These are phyloP conservation scores for Glycine latifolia DNA, from an alignment of 306 rosid genomes.

Conservation along the genomic window DNA sequence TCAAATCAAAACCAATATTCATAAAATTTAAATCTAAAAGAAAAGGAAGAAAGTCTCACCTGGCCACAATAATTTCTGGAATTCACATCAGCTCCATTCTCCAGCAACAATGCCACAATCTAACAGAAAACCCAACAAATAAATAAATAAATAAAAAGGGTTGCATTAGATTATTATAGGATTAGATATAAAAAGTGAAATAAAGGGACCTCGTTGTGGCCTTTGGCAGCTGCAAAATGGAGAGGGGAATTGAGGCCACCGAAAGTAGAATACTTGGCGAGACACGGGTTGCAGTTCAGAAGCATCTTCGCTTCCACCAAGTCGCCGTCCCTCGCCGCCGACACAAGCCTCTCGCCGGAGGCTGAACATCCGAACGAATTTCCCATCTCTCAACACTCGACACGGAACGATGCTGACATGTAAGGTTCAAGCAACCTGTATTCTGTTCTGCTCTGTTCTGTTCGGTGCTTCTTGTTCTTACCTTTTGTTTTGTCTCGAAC, in stretches of 20 bases:
- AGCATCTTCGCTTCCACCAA: conserved; percentile 95
- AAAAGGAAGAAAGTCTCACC: conserved; percentile 57
- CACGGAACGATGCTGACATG: not conserved
- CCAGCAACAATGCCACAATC: conserved; percentile 94
- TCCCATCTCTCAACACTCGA: conserved; percentile 60
- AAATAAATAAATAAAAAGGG: not conserved
- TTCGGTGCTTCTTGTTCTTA: not conserved
- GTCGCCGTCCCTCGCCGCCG: conserved; percentile 99
- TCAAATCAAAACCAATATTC: conserved; percentile 23
- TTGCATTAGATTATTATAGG: not conserved
- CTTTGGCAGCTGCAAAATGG: conserved; percentile 94
- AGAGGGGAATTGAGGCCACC: conserved; percentile 98
- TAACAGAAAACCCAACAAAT: conserved; percentile 41
- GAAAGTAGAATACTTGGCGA: conserved; percentile 90
- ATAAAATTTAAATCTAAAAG: conserved; percentile 3
- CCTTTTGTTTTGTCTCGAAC: not conserved
- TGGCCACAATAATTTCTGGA: conserved; percentile 98
- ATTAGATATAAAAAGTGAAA: not conserved
- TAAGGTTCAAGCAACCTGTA: not conserved
- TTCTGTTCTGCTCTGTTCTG: not conserved
- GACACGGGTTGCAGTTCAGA: conserved; percentile 78
- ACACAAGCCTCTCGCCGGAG: conserved; percentile 97
- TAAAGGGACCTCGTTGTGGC: conserved; percentile 84
- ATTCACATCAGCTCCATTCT: conserved; percentile 96
- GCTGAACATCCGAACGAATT: conserved; percentile 98